Percentiles rank a stretch among this genome's conserved stretches.
These are phyloP conservation scores for Terfezia claveryi DNA, from an alignment of 495 filamentous ascomycete species.

Conservation along the genomic window DNA sequence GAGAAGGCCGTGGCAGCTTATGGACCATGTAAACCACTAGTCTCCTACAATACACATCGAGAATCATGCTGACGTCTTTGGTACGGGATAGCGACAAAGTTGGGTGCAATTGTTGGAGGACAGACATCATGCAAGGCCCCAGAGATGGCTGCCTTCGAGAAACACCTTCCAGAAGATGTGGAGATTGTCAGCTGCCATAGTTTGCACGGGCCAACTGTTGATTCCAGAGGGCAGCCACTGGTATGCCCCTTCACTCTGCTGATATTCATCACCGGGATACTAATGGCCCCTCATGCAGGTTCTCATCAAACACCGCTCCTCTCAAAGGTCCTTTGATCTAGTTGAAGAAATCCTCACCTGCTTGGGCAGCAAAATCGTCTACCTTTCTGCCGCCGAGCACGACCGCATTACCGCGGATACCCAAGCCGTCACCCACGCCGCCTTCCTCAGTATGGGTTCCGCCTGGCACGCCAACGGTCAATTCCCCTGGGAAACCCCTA, in stretches of 20 bases:
- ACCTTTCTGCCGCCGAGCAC: constrained; percentile 65
- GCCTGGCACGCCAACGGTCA: constrained; percentile 72
- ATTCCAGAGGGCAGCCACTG: constrained; percentile 67
- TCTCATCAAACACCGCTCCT: constrained; percentile 77
- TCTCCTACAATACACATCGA: constrained; percentile 5
- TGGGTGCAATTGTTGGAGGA: constrained; percentile 81
- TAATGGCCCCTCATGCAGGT: constrained; percentile 27
- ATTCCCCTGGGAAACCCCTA: constrained; percentile 84
- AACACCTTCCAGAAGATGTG: constrained; percentile 66
- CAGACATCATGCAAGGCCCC: constrained; percentile 98
- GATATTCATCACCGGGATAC: background rate
- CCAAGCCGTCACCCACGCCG: constrained; percentile 91
- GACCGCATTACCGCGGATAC: constrained; percentile 96
- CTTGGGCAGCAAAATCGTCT: constrained; percentile 60
- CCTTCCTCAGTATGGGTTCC: constrained; percentile 90
- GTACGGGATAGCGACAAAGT: constrained; percentile 51
- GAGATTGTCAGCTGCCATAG: constrained; percentile 94
- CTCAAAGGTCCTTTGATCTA: constrained; percentile 48
- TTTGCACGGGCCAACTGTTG: constrained; percentile 78
- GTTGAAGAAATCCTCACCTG: constrained; percentile 63
- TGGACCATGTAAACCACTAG: constrained; percentile 56
- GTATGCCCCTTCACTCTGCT: constrained; percentile 24
- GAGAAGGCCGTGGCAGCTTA: constrained; percentile 63
- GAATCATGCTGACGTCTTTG: background rate
- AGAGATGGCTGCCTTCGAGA: constrained; percentile 82